Base-by-base conservation (phyloP, 106 monocot species). In the Apostasia shenzhenica region DNA sequence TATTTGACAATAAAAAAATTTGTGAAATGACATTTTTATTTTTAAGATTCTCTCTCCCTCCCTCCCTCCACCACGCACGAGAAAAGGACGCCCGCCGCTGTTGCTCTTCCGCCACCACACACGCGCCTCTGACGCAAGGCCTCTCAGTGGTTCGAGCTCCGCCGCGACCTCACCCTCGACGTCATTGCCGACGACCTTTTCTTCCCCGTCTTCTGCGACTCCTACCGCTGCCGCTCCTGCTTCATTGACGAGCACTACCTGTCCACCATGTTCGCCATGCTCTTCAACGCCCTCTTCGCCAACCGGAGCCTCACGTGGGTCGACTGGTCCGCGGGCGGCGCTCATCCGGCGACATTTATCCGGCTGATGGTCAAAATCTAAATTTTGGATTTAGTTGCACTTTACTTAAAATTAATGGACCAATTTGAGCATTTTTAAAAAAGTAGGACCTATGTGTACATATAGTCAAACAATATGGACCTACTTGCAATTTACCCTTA, bases 281-380 rank as follows among this genome's bases (percentile, higher is more conserved):
- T 52, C 11, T 77, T 69, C 7, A 56, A 72, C 60, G 3, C 37
- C 46, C 56, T 42, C n/a, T 85, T 71, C 10, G 68, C 86, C 2
- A 87, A 89, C 67, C 43, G 95, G 67, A 97, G 82, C 76, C 13
- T 97, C 61, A 97, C 95, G 45, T 89, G 92, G 95, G 91, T 92
- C 1, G 86, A 89, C 43, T 92, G 95, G 95, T 78, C 86, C 4
- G 26, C 55, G 10, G 70, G 72, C 0, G 84, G 81, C 8, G 47
- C 83, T 0, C 95, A 97, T 44, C 95, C 89, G 4, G 62, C 71
- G 0, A 80, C 72, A 59, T 86, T 82, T 54, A 45, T 58, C 39
- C 72, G 87, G 64, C 11, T 2, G 3, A 61, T 68, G 1, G 86
- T 92, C 8, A 92, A 80, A 0, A 1, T 54, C 1, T 82, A 79